Conservation (phyloP, 1,284 basidiomycete species). For the Leccinum fallax region DNA sequence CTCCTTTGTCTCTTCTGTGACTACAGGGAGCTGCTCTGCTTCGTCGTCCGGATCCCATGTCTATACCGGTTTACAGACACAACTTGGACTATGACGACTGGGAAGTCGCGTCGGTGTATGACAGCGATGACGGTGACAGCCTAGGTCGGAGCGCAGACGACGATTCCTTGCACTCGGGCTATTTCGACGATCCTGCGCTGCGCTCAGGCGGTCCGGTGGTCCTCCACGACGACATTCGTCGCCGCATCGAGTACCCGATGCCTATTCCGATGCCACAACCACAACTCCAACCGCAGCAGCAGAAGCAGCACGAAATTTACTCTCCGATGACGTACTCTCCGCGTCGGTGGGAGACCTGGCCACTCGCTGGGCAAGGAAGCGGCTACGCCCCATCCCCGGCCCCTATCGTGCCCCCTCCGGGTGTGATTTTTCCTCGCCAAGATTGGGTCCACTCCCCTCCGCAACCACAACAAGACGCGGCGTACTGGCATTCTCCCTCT, state of each 20-base stretch:
- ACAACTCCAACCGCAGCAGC: slow-evolving; percentile 11
- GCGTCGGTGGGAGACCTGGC: slow-evolving; percentile 18
- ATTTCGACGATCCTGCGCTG: slow-evolving; percentile 8
- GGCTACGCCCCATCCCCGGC: slow-evolving; percentile 8
- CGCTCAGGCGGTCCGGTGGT: slow-evolving; percentile 7
- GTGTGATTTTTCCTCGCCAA: slow-evolving; percentile 27
- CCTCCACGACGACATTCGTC: slow-evolving; percentile 7
- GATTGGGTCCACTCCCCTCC: slow-evolving; percentile 19
- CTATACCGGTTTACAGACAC: slow-evolving; percentile 31
- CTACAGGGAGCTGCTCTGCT: background rate
- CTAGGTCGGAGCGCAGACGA: slow-evolving; percentile 24
- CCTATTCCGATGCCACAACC: slow-evolving; percentile 9
- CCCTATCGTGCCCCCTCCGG: slow-evolving; percentile 29
- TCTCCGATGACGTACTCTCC: background rate
- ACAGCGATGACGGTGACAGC: slow-evolving; percentile 33
- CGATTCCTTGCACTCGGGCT: slow-evolving; percentile 15
- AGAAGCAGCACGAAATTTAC: slow-evolving; percentile 6
- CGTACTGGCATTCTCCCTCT: slow-evolving; percentile 8
- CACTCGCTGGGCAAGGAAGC: slow-evolving; percentile 14
- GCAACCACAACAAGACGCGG: background rate
- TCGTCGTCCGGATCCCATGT: slow-evolving; percentile 11
- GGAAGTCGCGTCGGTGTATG: slow-evolving; percentile 33
- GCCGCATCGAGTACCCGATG: slow-evolving; percentile 19
- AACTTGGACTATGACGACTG: slow-evolving; percentile 28
- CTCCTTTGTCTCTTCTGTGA: background rate